These are phyloP conservation scores for Cadophora malorum DNA, from an alignment of 2,329 filamentous ascomycete genomes.

Conservation along the genomic window DNA sequence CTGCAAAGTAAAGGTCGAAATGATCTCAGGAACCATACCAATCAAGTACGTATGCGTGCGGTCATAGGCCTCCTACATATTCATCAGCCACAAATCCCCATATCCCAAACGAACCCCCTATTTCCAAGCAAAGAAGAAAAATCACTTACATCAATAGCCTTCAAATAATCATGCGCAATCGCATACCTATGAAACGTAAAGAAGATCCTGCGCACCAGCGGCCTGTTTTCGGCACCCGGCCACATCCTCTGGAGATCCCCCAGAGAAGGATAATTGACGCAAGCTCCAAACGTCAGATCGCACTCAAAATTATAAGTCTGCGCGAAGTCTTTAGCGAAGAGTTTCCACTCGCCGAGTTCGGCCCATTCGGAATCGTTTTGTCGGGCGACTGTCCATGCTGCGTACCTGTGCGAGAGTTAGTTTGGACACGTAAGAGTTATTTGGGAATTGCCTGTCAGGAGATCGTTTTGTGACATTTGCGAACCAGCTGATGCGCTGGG, in stretches of 20 bases:
- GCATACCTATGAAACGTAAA: conserved; percentile 22
- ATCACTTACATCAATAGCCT: conserved; percentile 14
- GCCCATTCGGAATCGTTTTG: conserved; percentile 19
- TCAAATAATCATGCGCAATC: conserved; percentile 20
- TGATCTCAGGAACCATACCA: conserved; percentile 22
- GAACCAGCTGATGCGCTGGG: no score
- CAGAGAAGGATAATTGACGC: conserved; percentile 20
- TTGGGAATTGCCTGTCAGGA: no score
- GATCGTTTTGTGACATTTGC: background rate
- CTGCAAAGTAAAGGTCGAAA: conserved; percentile 17
- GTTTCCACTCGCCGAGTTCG: conserved; percentile 23
- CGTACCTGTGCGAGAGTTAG: conserved; percentile 6
- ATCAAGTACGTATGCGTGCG: conserved; percentile 12
- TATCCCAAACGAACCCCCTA: no score
- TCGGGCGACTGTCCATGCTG: conserved; percentile 19
- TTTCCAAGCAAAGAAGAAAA: background rate
- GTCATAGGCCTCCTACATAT: conserved; percentile 15
- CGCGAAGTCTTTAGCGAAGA: conserved; percentile 22
- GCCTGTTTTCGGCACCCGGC: conserved; percentile 13
- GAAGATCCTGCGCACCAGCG: conserved; percentile 25
- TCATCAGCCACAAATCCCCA: background rate
- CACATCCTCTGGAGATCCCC: conserved; percentile 18
- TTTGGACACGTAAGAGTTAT: background rate
- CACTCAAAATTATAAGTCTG: conserved; percentile 25
- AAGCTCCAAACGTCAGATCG: conserved; percentile 20